phyloP scores from a whole-genome alignment of 306 rosid species.

The Corylus avellana region DNA sequence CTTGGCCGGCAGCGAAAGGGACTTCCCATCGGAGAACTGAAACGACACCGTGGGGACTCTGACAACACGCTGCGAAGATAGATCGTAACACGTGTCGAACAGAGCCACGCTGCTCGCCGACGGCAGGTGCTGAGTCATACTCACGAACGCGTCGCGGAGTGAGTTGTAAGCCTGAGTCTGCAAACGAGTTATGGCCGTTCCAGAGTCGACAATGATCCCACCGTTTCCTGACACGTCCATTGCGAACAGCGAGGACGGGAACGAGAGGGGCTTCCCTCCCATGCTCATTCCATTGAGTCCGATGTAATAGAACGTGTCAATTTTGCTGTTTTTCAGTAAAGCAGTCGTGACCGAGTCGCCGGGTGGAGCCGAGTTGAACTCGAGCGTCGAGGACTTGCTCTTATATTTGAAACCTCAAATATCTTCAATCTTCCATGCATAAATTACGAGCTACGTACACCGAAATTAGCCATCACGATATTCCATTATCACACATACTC shows the following conservation, averaged over 20 bases:
- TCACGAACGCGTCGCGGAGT: slow-evolving; percentile 72
- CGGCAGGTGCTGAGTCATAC: slow-evolving; percentile 44
- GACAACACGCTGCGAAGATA: slow-evolving; percentile 49
- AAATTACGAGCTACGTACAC: too few species aligned
- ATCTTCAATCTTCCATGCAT: too few species aligned
- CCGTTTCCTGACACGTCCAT: slow-evolving; percentile 54
- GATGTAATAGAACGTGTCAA: slow-evolving; percentile 63
- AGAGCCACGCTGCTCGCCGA: slow-evolving; percentile 40
- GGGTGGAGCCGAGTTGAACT: slow-evolving; percentile 75
- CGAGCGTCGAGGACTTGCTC: slow-evolving; percentile 63
- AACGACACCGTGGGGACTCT: slow-evolving; percentile 82
- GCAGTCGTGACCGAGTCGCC: slow-evolving; percentile 56
- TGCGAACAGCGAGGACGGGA: slow-evolving; percentile 53
- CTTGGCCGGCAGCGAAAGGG: slow-evolving; percentile 64
- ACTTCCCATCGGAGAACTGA: slow-evolving; percentile 44
- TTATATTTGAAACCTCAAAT: too few species aligned
- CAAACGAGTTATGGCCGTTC: slow-evolving; percentile 81
- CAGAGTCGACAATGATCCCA: slow-evolving; percentile 83
- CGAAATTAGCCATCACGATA: too few species aligned
- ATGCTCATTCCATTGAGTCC: slow-evolving; percentile 67
- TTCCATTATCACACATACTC: too few species aligned
- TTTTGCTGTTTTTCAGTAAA: slow-evolving; percentile 36
- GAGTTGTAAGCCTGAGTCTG: slow-evolving; percentile 57
- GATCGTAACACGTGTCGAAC: slow-evolving; percentile 87
- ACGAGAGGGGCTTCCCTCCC: slow-evolving; percentile 47